Evolutionary conservation across 2,329 filamentous ascomycete species (phyloP).

Genomic region (Monilinia vaccinii-corymbosi): DNA sequence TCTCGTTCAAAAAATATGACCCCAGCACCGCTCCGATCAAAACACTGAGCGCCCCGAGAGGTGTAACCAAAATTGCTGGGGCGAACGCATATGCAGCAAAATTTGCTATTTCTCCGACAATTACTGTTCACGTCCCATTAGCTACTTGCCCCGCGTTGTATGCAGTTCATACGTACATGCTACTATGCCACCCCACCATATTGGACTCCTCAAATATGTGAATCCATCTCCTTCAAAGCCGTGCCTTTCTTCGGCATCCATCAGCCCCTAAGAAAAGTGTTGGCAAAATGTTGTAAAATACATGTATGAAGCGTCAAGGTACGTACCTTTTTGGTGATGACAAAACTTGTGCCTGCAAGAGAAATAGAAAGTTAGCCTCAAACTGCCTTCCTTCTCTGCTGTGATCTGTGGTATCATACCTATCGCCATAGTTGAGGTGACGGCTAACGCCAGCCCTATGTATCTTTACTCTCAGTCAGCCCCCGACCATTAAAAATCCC

Average conservation of each 20-base stretch:
- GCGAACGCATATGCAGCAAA: slow-evolving; percentile 98
- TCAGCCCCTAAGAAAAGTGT: slow-evolving; percentile 56
- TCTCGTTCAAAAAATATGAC: slow-evolving; percentile 87
- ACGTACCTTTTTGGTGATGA: slow-evolving; percentile 94
- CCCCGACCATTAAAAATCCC: slow-evolving; percentile 1
- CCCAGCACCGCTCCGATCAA: slow-evolving; percentile 91
- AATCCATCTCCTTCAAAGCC: slow-evolving; percentile 97
- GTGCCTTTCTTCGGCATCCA: slow-evolving; percentile 81
- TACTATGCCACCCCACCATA: slow-evolving; percentile 93
- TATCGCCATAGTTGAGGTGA: slow-evolving; percentile 66
- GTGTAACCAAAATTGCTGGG: slow-evolving; percentile 95
- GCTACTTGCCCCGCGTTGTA: slow-evolving; percentile 15
- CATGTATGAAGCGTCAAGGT: not conserved
- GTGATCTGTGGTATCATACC: slow-evolving; percentile 40
- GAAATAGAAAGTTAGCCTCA: slow-evolving; percentile 5
- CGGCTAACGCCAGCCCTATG: slow-evolving; percentile 66
- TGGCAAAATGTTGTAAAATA: not conserved
- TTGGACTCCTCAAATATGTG: slow-evolving; percentile 85
- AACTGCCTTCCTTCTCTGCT: not conserved
- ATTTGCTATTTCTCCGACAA: slow-evolving; percentile 88
- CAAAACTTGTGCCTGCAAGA: slow-evolving; percentile 79
- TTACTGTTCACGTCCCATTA: slow-evolving; percentile 49
- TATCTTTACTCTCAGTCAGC: slow-evolving; percentile 45
- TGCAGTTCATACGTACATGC: slow-evolving; percentile 56
- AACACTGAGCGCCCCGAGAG: slow-evolving; percentile 85